Conservation (phyloP, 257 asterid genomes). For the Henckelia pumila region DNA sequence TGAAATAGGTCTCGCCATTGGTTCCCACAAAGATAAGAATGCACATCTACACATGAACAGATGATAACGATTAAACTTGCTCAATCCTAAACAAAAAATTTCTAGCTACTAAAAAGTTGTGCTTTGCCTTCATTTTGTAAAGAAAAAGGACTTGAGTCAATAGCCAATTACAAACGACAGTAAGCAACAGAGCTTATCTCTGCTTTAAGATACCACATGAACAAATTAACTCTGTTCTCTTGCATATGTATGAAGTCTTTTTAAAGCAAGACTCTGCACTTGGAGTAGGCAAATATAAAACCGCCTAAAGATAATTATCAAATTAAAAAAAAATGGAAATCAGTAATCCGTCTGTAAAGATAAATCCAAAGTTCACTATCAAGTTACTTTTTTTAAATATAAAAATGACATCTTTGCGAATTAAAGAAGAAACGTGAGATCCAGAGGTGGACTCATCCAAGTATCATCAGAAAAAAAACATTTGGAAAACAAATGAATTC, state of each 20-base stretch:
- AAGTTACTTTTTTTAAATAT: background rate
- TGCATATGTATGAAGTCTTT: background rate
- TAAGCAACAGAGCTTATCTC: background rate
- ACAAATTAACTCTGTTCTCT: background rate
- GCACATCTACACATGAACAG: conserved; percentile 40
- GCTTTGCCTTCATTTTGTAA: background rate
- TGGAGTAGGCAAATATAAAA: too few relatives aligned
- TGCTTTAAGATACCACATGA: background rate
- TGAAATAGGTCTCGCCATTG: conserved; percentile 57
- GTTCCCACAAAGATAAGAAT: conserved; percentile 53
- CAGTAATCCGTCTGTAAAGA: background rate
- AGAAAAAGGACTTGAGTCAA: background rate
- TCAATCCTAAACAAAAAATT: background rate
- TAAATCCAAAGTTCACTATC: background rate
- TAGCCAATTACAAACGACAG: too few relatives aligned
- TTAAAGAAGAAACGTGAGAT: background rate
- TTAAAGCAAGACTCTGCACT: background rate
- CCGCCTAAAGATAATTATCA: background rate
- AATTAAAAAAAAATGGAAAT: background rate
- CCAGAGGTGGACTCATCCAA: background rate
- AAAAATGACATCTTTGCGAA: background rate
- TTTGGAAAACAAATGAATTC: conserved; percentile 1
- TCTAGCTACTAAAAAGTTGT: background rate
- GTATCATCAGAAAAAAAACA: background rate
- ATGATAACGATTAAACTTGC: conserved; percentile 9